Conservation (phyloP, 345 rosid genomes). For the Populus ilicifolia region DNA sequence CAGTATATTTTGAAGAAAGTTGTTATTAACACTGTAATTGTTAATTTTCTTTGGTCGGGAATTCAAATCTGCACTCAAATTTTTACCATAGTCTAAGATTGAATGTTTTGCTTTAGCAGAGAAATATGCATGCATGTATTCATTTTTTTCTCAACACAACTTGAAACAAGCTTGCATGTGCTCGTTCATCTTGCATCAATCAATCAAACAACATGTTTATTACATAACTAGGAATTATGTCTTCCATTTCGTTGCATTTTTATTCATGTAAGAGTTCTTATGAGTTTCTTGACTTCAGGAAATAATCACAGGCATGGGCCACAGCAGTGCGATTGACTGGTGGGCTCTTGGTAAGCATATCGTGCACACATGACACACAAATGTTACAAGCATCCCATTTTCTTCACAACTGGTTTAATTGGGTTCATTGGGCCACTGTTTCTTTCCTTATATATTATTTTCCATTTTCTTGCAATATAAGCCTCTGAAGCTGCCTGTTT, state of each 20-base stretch:
- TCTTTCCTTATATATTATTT: background rate
- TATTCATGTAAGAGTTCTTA: constrained; percentile 6
- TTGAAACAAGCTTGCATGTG: no score
- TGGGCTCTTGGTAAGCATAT: constrained; percentile 83
- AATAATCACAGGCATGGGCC: constrained; percentile 86
- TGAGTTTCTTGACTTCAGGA: constrained; percentile 51
- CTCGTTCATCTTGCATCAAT: no score
- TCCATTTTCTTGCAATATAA: background rate
- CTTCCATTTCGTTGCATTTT: background rate
- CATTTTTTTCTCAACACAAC: no score
- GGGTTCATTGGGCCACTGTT: background rate
- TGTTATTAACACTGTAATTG: no score
- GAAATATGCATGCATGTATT: no score
- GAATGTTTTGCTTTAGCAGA: no score
- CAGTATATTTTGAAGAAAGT: no score
- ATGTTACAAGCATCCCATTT: background rate
- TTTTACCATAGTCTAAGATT: no score
- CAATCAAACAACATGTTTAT: no score
- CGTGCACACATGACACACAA: background rate
- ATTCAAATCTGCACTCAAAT: no score
- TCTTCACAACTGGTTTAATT: no score
- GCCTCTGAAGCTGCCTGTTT: background rate
- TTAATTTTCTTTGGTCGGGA: no score
- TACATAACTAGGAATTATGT: background rate
- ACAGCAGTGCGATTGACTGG: constrained; percentile 90